These are phyloP conservation scores for Cyclotella cryptica DNA, from an alignment of 108 stramenopile genomes.

Conservation along the genomic window DNA sequence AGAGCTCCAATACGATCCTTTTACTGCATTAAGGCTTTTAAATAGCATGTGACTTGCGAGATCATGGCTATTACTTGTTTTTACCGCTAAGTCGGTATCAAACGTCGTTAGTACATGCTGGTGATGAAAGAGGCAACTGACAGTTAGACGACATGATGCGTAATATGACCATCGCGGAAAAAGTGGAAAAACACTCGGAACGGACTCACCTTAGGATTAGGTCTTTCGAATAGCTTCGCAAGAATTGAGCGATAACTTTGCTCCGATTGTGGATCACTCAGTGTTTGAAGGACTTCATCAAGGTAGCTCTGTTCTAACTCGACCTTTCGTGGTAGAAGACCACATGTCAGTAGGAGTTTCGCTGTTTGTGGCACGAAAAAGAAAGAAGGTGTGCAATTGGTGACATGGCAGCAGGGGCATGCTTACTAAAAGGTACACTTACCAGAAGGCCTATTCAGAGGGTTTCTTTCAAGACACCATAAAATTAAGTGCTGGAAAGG, in stretches of 20 bases:
- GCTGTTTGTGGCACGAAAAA: constrained; percentile 35
- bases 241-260: constrained; percentile 66
- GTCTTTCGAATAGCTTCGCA: constrained; percentile 64
- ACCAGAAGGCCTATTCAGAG: constrained; percentile 56
- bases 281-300: constrained; percentile 80
- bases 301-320: constrained; percentile 81
- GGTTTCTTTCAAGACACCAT: constrained; percentile 76
- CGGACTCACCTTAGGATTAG: constrained; percentile 49
- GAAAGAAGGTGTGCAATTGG: no score
- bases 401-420: no score
- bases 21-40: constrained; percentile 37
- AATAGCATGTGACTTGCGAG: constrained; percentile 35
- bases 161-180: not conserved
- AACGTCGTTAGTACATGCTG: constrained; percentile 64
- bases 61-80: constrained; percentile 55
- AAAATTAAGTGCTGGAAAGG: constrained; percentile 60
- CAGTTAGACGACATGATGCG: not conserved
- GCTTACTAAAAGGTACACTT: no score
- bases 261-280: constrained; percentile 77
- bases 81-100: constrained; percentile 76
- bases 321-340: constrained; percentile 76
- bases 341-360: constrained; percentile 58
- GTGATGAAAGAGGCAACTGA: not conserved
- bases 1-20: constrained; percentile 35
- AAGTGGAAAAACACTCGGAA: not conserved